Evolutionary conservation across 2,329 filamentous ascomycete genomes (phyloP), one percentile per base, ranked within the genome.

Genomic region (Aspergillus pseudoterreus): DNA sequence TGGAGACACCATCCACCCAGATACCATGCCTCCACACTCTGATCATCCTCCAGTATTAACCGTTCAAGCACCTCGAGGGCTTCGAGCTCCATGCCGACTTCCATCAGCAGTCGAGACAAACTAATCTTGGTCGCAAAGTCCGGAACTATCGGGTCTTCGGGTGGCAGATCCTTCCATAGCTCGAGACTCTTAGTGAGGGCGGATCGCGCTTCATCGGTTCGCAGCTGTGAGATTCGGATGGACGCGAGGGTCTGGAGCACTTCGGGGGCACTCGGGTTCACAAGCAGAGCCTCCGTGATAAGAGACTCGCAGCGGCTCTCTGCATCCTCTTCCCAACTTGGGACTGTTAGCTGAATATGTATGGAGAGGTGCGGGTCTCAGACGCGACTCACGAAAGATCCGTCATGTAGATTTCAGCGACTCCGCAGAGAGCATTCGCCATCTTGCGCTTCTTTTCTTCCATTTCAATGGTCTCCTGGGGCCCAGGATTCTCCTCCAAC

Each of bases 331-430:
- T 96, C 92, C 90, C 81, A 86, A 47, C 78, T 80, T 56, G 4
- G 52, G 9, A 17, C 12, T 49, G 52, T 63, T 43, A 66, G 59
- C 45, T 22, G 14, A 15, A 36, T 9, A 10, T 6, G 14, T 2
- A 42, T n/a, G 35, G 8, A 15, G 33, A 12, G 33, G 35, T 4
- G n/a, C 27, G 11, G 15, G 35, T 38, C 14, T 38, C 12, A 17
- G 35, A 32, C 6, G 19, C 57, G 44, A 73, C 75, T 69, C 82
- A 94, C 63, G 88, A 94, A 62, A 97, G 75, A 75, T 99, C 94
- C 10, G 94, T 99, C 94, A 99, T 99, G 78, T 96, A 99, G 45
- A 99, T 90, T 75, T 99, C 94, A 6, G 90, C 86, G 54, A 97
- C 90, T 24, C 89, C 90, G 72, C 95, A 99, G 33, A 99, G 80